phyloP scores from a whole-genome alignment of 345 rosid species.

The Odontarrhena argentea region DNA sequence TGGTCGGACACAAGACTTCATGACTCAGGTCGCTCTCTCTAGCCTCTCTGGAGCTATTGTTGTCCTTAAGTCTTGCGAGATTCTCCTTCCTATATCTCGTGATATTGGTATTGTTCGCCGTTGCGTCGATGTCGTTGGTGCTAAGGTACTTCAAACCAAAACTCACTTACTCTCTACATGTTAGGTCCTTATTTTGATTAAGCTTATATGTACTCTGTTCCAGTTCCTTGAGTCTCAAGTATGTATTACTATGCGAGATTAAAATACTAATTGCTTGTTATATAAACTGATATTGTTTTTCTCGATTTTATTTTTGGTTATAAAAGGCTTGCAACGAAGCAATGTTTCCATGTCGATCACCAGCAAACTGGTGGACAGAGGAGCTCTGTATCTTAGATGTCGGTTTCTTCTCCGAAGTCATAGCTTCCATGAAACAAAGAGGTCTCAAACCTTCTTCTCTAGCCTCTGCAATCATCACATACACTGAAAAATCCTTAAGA shows the following conservation, averaged over 20 bases:
- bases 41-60: slow-evolving; percentile 86
- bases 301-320: background rate
- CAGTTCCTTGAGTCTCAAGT: slow-evolving; percentile 16
- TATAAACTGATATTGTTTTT: background rate
- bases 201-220: background rate
- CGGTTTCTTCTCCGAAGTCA: slow-evolving; percentile 52
- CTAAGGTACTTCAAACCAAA: slow-evolving; percentile 48
- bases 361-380: slow-evolving; percentile 97
- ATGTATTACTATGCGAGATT: background rate
- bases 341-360: slow-evolving; percentile 79
- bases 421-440: slow-evolving; percentile 63
- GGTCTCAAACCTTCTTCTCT: slow-evolving; percentile 66
- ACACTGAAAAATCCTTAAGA: slow-evolving; percentile 77
- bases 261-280: background rate
- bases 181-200: background rate
- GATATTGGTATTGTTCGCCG: slow-evolving; percentile 71
- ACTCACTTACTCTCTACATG: background rate
- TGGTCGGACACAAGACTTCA: slow-evolving; percentile 86
- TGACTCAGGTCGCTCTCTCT: slow-evolving; percentile 73
- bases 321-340: slow-evolving; percentile 74
- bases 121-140: slow-evolving; percentile 63
- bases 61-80: slow-evolving; percentile 81
- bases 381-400: slow-evolving; percentile 78
- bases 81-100: slow-evolving; percentile 74
- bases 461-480: slow-evolving; percentile 65